Conservation (phyloP, 225 moss, liverwort and hornwort species). For the Lunularia cruciata region DNA sequence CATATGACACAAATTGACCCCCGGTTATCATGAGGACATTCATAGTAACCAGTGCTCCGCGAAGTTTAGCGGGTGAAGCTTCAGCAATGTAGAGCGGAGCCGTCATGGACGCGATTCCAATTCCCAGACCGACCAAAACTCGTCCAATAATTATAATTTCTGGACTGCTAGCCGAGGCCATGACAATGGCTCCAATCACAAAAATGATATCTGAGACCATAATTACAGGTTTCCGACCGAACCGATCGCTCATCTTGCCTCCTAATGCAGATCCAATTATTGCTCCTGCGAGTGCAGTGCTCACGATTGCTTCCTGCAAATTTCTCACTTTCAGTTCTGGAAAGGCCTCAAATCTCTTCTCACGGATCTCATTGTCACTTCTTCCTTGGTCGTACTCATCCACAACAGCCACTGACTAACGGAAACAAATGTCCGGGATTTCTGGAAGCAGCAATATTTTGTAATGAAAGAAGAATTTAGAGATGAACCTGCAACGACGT, state of each 20-base stretch:
- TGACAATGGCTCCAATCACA: constrained; percentile 68
- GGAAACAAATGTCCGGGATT: no score
- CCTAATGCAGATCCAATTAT: constrained; percentile 70
- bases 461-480: not conserved
- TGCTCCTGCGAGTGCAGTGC: constrained; percentile 87
- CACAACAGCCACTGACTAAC: no score
- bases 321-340: no score
- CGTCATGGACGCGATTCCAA: constrained; percentile 89
- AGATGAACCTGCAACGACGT: constrained; percentile 70
- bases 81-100: constrained; percentile 92
- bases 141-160: constrained; percentile 61
- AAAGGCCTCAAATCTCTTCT: no score
- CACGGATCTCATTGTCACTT: no score
- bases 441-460: no score
- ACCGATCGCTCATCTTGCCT: constrained; percentile 68
- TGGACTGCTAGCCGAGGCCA: constrained; percentile 71
- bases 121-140: constrained; percentile 75
- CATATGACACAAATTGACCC: constrained; percentile 69
- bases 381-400: no score
- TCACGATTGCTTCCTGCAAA: constrained; percentile 91
- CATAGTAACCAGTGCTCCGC: constrained; percentile 75
- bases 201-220: constrained; percentile 10
- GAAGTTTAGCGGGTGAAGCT: constrained; percentile 64
- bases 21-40: constrained; percentile 86
- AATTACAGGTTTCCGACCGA: constrained; percentile 58